Evolutionary conservation across 2,329 filamentous ascomycete species (phyloP), one percentile per base, ranked within the genome.

Genomic region (Fusarium sp.): DNA sequence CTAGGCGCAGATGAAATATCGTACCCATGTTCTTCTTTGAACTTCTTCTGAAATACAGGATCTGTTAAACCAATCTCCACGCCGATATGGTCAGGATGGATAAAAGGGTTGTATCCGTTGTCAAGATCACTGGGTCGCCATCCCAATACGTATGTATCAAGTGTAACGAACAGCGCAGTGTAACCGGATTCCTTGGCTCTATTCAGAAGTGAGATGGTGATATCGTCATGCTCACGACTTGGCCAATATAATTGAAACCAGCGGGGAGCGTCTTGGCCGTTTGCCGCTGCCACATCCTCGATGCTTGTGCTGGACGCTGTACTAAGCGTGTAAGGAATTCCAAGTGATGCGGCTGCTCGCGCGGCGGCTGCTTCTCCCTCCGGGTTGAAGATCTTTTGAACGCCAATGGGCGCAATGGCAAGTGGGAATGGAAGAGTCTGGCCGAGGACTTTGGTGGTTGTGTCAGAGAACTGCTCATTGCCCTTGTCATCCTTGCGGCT

Each of bases 181-280:
- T 63, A 63, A 1, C 60, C 60, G 10, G 60, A 57, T 15, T 39
- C 50, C 22, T 50, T 63, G 0, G 65, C 65, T 4, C 65, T 42
- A 0, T 62, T 50, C 8, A 69, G 22, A 15, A 69, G 39, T 0
- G 66, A 69, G 6, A 66, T 58, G 0, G 66, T 69, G 6, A 69
- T 69, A 1, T 69, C 65, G 4, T 69, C 61, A 10, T 66, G 56
- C 21, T 69, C 56, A 0, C 61, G 40, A 4, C 66, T 69, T 0
- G 65, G 65, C 66, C 66, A 69, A n/a, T 69, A 68, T 2, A 69
- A 47, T 0, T 69, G 66, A 3, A 69, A 66, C 65, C 65, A 69
- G 0, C 66, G n/a, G 0, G 65, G 50, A 2, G 65, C 24, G 1
- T 36, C 38, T 0, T 68, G 7, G 1, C 61, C 65, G 10, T 57